Conservation (phyloP, 106 monocot genomes). For the Gastrodia elata region DNA sequence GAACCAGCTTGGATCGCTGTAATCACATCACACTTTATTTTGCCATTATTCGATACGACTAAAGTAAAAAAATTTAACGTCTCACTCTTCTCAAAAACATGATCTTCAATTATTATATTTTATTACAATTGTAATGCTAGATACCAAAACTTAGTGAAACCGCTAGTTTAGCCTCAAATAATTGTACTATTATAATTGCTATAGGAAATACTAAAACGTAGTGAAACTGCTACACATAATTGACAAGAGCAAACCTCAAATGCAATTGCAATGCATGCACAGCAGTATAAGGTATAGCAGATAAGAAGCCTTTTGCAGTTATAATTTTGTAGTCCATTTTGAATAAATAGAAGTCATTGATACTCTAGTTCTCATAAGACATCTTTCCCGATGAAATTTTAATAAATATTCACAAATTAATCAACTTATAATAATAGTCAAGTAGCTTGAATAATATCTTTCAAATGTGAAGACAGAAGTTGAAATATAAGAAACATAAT, state of each 20-base stretch:
- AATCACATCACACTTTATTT: too few relatives aligned
- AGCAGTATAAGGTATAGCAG: neutral
- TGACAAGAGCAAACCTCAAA: neutral
- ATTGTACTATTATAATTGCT: neutral
- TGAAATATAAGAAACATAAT: slow-evolving; percentile 8
- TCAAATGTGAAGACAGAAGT: neutral
- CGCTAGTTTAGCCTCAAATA: neutral
- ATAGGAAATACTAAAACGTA: neutral
- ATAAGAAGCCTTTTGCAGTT: neutral
- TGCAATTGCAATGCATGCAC: too few relatives aligned
- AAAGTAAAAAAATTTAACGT: too few relatives aligned
- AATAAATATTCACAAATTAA: neutral
- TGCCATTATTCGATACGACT: too few relatives aligned
- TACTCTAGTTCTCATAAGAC: neutral
- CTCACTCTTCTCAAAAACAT: too few relatives aligned
- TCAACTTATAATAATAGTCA: neutral
- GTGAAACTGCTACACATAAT: neutral
- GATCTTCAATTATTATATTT: too few relatives aligned
- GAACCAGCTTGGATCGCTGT: too few relatives aligned
- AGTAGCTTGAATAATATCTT: neutral
- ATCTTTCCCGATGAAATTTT: neutral
- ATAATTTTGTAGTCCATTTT: neutral
- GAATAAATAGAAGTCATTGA: neutral
- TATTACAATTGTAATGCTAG: too few relatives aligned
- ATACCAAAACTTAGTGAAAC: too few relatives aligned